These are phyloP conservation scores for Cocos nucifera DNA, from an alignment of 176 grass and related monocot species.

Conservation along the genomic window DNA sequence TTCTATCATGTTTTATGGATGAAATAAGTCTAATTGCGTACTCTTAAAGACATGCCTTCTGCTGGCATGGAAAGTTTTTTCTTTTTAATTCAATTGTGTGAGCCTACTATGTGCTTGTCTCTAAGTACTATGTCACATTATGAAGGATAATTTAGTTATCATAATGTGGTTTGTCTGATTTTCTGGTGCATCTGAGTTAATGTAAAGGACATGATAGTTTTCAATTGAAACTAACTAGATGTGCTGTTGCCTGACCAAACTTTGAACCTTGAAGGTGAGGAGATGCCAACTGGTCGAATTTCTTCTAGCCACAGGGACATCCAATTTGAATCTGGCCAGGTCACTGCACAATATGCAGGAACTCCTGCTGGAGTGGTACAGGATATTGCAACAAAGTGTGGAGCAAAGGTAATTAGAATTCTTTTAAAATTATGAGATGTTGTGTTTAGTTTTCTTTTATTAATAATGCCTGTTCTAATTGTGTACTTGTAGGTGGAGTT, in stretches of 20 bases:
- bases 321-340: constrained; percentile 27
- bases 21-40: too few relatives aligned
- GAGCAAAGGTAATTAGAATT: constrained; percentile 50
- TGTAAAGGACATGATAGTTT: too few relatives aligned
- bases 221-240: constrained; percentile 10
- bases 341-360: constrained; percentile 24
- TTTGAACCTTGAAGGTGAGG: constrained; percentile 33
- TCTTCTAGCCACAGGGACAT: constrained; percentile 25
- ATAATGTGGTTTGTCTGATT: too few relatives aligned
- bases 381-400: constrained; percentile 66
- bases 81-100: too few relatives aligned
- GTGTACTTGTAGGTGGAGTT: constrained; percentile 59
- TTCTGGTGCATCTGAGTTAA: too few relatives aligned
- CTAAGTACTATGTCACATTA: background rate
- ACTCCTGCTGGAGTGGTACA: constrained; percentile 38
- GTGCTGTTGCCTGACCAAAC: constrained; percentile 13
- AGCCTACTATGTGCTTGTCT: too few relatives aligned
- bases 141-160: too few relatives aligned
- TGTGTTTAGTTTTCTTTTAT: constrained; percentile 20
- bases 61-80: too few relatives aligned
- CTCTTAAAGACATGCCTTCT: too few relatives aligned
- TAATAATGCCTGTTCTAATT: constrained; percentile 20
- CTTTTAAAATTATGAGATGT: constrained; percentile 15
- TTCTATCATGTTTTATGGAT: too few relatives aligned
- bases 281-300: constrained; percentile 13